Evolutionary conservation across 805 yeast genomes (phyloP), one percentile per base, ranked within the genome.

Genomic region (Myxozyma kluyveri): DNA sequence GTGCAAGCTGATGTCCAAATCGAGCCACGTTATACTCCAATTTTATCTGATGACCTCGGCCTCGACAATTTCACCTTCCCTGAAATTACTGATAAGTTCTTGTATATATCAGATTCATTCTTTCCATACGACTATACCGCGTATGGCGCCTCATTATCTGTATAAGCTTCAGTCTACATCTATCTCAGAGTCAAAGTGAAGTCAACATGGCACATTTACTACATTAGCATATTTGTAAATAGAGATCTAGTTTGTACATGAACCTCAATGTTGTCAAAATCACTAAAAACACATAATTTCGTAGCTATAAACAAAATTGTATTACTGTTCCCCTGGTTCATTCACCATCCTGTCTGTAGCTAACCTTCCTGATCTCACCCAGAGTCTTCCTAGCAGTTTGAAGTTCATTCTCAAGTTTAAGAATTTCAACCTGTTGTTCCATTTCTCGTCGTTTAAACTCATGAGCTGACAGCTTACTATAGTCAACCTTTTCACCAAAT

Each of bases 381-480:
- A 88, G 73, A 62, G 86, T 79, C 70, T 86, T 87, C 66, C 96
- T 76, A 0, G 96, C 93, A 19, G 78, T 68, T 42, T 71, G 71
- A 61, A 89, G 73, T 42, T 84, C 78, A 61, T 86, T 86, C 63
- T 88, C 96, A 50, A 88, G 73, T 67, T 86, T 86, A 68, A 88
- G 74, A 45, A 89, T 88, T 65, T 86, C 90, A 4, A 88, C 96
- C 67, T 88, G 96, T 68, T 88, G 96, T 65, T 88, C 95, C 95
- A 88, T 86, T 62, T 89, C 93, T 21, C 80, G 78, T 0, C 95
- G 85, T 68, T 84, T 86, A 62, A 86, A 88, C 67, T 88, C 95
- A 65, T 86, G 87, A 27, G 86, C 78, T 6, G 87, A 75, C 50
- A 87, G 69, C 62, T 77, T 78, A 21, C 86, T 74, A 65, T 82